These are phyloP conservation scores for Hypomyces rosellus DNA, from an alignment of 2,329 filamentous ascomycete genomes.

Conservation along the genomic window DNA sequence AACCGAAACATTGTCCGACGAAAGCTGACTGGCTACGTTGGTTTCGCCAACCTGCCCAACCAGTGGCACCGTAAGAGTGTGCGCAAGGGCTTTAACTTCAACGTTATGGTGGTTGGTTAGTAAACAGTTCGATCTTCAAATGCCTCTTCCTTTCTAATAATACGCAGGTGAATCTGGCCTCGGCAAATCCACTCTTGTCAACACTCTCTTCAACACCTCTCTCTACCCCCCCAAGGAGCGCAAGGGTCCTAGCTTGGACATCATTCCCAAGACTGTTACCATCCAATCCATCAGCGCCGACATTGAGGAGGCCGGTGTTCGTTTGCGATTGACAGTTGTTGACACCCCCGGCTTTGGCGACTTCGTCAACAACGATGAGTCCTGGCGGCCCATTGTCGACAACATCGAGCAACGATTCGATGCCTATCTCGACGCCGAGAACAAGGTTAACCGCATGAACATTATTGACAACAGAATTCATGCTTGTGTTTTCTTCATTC, in stretches of 20 bases:
- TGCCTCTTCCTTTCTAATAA: neutral
- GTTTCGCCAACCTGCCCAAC: conserved; percentile 97
- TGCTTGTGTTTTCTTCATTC: conserved; percentile 98
- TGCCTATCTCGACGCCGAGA: conserved; percentile 96
- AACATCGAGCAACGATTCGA: conserved; percentile 99
- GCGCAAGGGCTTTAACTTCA: conserved; percentile 99
- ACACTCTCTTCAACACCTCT: conserved; percentile 99
- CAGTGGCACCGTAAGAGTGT: conserved; percentile 99
- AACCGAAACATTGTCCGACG: conserved; percentile 94
- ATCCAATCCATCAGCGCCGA: conserved; percentile 94
- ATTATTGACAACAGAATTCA: conserved; percentile 99
- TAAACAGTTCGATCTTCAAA: conserved; percentile 20
- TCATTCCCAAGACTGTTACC: conserved; percentile 95
- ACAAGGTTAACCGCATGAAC: conserved; percentile 99
- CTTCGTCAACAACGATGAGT: conserved; percentile 99
- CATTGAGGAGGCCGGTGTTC: conserved; percentile 97
- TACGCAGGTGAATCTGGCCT: conserved; percentile 88
- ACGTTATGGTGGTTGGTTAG: conserved; percentile 99
- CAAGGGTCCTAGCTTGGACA: conserved; percentile 94
- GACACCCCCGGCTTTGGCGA: conserved; percentile 98
- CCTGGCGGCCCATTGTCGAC: conserved; percentile 97
- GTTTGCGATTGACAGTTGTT: conserved; percentile 91
- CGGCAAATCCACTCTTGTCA: conserved; percentile 97
- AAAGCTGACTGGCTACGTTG: conserved; percentile 97
- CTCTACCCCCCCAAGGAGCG: conserved; percentile 98